Percentiles rank a stretch among this genome's conserved stretches.
Evolutionary conservation across 1,284 basidiomycete genomes (phyloP).

Genomic region (Microbotryum intermedium): DNA sequence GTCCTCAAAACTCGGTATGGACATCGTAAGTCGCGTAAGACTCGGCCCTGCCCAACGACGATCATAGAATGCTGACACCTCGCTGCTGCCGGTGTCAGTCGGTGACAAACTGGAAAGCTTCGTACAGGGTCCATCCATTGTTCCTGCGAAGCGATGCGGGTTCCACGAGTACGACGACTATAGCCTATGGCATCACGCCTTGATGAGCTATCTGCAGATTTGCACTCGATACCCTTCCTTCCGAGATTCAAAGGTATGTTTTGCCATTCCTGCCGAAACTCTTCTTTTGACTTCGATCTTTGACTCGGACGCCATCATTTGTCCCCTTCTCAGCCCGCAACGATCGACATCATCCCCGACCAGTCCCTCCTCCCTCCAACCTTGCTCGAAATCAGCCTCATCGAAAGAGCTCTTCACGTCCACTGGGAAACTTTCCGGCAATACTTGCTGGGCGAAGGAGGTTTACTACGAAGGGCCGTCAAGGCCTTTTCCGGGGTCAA

Average conservation of each 20-base stretch:
- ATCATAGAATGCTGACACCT: no score
- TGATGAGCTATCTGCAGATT: slow-evolving; percentile 24
- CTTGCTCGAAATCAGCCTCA: slow-evolving; percentile 13
- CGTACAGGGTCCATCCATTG: slow-evolving; percentile 10
- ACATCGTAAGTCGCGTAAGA: neutral
- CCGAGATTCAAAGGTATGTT: slow-evolving; percentile 13
- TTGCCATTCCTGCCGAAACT: neutral
- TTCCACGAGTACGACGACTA: slow-evolving; percentile 18
- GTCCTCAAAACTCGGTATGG: slow-evolving; percentile 3
- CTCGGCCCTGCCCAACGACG: no score
- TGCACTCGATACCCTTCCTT: slow-evolving; percentile 21
- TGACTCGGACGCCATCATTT: neutral
- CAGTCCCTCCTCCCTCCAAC: slow-evolving; percentile 13
- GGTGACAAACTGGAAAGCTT: slow-evolving; percentile 15
- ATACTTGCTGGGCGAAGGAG: slow-evolving; percentile 15
- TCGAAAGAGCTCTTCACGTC: slow-evolving; percentile 10
- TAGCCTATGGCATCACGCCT: slow-evolving; percentile 18
- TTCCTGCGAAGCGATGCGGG: slow-evolving; percentile 7
- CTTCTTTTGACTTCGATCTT: neutral
- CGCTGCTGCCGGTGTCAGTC: neutral
- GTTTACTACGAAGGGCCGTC: slow-evolving; percentile 19
- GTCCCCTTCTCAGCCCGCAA: slow-evolving; percentile 10
- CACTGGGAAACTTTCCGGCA: slow-evolving; percentile 22
- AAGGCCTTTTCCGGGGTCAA: slow-evolving; percentile 14
- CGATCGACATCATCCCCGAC: slow-evolving; percentile 13